These are phyloP conservation scores for Gypsophila paniculata DNA, from an alignment of 179 eudicot genomes.

Conservation along the genomic window DNA sequence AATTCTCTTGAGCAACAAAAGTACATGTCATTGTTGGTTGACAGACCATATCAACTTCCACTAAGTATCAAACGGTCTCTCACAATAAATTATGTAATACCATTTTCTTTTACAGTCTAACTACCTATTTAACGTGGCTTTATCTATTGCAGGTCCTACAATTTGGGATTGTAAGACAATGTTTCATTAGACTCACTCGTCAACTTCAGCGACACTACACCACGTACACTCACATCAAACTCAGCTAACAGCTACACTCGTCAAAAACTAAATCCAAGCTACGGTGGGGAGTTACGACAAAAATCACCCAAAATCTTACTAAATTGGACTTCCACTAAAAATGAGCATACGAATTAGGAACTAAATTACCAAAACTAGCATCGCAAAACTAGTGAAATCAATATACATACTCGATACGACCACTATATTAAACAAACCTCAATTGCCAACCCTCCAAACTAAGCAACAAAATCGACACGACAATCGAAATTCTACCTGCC, in stretches of 20 bases:
- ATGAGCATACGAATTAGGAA: not conserved
- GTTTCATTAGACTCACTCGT: too few species aligned
- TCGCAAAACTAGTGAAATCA: not conserved
- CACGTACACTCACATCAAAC: not conserved
- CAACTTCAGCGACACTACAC: not conserved
- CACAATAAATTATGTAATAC: too few species aligned
- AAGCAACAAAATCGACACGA: not conserved
- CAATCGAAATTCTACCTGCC: constrained; percentile 44
- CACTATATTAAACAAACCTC: not conserved
- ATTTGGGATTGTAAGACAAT: too few species aligned
- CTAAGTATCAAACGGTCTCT: not conserved
- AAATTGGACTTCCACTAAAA: not conserved
- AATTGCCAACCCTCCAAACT: not conserved
- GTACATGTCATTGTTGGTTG: not conserved
- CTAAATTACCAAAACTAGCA: not conserved
- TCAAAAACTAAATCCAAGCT: not conserved
- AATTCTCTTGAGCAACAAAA: not conserved
- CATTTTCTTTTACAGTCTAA: too few species aligned
- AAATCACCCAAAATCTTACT: too few species aligned
- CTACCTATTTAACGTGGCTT: too few species aligned
- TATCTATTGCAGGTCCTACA: too few species aligned
- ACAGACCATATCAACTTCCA: not conserved
- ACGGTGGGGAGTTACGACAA: too few species aligned
- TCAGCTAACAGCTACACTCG: not conserved
- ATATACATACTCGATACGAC: not conserved